A percentile compares a stretch with the other conserved stretches of the same genome.
Conservation (phyloP, 768 basidiomycete genomes). For the Mrakia frigida region DNA sequence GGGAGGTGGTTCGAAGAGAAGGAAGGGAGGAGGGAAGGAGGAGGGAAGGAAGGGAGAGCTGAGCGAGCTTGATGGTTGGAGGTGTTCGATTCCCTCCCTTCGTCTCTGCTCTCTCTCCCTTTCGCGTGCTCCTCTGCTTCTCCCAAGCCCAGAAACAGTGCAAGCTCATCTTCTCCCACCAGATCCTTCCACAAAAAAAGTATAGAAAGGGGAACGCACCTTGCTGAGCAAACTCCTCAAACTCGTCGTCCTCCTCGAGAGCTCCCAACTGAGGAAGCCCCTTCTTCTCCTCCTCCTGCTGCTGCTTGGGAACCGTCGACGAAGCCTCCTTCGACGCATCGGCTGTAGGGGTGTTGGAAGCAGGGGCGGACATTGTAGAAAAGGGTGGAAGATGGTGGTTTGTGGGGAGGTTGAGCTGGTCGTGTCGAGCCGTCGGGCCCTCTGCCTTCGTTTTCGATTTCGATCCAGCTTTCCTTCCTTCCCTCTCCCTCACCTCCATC, state of each 20-base stretch:
- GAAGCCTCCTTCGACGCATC: constrained; percentile 14
- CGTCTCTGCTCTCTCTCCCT: background rate
- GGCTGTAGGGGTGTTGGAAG: constrained; percentile 8
- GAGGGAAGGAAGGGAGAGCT: background rate
- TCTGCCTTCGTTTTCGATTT: background rate
- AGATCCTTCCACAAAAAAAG: no score
- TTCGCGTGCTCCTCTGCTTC: background rate
- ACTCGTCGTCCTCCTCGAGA: constrained; percentile 96
- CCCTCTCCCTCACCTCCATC: background rate
- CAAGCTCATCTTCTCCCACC: background rate
- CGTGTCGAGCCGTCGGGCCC: background rate
- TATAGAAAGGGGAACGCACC: constrained; percentile 37
- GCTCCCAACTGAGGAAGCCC: constrained; percentile 68
- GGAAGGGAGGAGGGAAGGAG: background rate
- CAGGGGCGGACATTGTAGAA: background rate
- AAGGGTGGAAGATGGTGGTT: background rate
- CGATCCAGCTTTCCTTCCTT: background rate
- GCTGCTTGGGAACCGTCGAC: background rate
- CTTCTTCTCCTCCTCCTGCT: constrained; percentile 32
- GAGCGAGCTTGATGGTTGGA: background rate
- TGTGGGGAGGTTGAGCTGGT: background rate
- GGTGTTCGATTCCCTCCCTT: background rate
- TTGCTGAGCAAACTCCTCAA: constrained; percentile 48
- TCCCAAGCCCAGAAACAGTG: background rate
- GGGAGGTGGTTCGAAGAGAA: background rate